These are phyloP conservation scores for Kodamaea jinghongensis DNA, from an alignment of 805 yeast species.

Conservation along the genomic window DNA sequence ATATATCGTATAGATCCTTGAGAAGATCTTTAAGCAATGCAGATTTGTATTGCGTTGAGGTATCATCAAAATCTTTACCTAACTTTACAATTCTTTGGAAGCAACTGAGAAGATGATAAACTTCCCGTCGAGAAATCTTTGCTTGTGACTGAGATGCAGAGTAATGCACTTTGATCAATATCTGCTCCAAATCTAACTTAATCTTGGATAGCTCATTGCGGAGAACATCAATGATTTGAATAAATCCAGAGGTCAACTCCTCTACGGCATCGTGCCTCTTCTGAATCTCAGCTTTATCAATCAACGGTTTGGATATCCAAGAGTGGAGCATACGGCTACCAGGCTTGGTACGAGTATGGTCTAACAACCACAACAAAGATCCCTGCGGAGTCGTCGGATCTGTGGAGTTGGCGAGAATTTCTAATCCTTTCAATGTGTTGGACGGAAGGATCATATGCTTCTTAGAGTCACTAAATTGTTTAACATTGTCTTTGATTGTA, in stretches of 20 bases:
- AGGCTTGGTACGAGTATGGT: conserved; percentile 75
- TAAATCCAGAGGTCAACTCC: conserved; percentile 26
- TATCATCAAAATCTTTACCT: conserved; percentile 31
- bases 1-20: conserved; percentile 31
- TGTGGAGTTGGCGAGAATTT: conserved; percentile 67
- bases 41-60: conserved; percentile 37
- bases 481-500: conserved; percentile 48
- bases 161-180: conserved; percentile 38
- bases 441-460: conserved; percentile 59
- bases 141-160: conserved; percentile 22
- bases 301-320: conserved; percentile 78
- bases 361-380: conserved; percentile 73
- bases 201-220: conserved; percentile 22
- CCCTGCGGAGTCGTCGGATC: conserved; percentile 54
- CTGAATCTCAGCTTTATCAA: conserved; percentile 50
- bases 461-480: conserved; percentile 45
- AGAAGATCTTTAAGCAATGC: conserved; percentile 38
- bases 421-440: conserved; percentile 67
- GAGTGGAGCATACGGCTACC: conserved; percentile 64
- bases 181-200: conserved; percentile 32
- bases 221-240: conserved; percentile 34
- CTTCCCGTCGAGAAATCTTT: conserved; percentile 31
- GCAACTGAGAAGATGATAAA: conserved; percentile 28
- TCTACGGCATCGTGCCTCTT: conserved; percentile 59
- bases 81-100: conserved; percentile 27